These are phyloP conservation scores for Metarhizium rileyi DNA, from an alignment of 2,329 filamentous ascomycete genomes.

Conservation along the genomic window DNA sequence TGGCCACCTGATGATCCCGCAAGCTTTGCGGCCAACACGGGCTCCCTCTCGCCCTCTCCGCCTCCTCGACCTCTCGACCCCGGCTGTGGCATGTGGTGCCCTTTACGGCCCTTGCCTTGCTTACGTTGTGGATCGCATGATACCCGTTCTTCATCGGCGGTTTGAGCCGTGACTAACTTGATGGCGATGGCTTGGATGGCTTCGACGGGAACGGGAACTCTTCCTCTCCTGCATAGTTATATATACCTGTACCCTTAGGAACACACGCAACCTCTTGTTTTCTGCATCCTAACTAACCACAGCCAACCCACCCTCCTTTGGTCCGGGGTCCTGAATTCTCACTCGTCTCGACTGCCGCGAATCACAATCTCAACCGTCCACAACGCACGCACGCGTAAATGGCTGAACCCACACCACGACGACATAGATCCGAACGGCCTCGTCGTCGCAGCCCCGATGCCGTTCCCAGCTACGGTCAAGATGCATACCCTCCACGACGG, in stretches of 20 bases:
- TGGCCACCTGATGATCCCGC: background rate
- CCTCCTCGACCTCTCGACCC: background rate
- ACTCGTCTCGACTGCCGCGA: too few relatives aligned
- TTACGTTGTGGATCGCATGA: background rate
- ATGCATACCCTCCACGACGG: conserved; percentile 8
- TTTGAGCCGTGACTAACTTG: background rate
- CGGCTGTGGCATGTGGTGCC: background rate
- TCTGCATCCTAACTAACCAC: too few relatives aligned
- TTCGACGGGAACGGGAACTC: background rate
- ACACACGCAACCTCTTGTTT: too few relatives aligned
- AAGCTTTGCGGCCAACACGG: background rate
- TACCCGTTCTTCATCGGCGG: background rate
- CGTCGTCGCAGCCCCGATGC: conserved; percentile 10
- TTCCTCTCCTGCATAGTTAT: background rate
- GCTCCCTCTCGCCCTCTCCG: background rate
- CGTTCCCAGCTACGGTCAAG: conserved; percentile 2
- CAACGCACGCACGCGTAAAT: background rate
- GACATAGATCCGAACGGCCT: conserved; percentile 15
- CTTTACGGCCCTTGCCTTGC: background rate
- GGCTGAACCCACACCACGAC: conserved; percentile 9
- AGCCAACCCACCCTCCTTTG: too few relatives aligned
- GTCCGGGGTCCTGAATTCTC: too few relatives aligned
- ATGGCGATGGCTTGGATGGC: too few relatives aligned
- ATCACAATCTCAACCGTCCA: too few relatives aligned
- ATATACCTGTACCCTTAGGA: too few relatives aligned